A percentile compares a stretch with the other conserved stretches of the same genome.
Conservation (phyloP, 1,284 basidiomycete genomes). For the Exobasidium cylindrosporum region DNA sequence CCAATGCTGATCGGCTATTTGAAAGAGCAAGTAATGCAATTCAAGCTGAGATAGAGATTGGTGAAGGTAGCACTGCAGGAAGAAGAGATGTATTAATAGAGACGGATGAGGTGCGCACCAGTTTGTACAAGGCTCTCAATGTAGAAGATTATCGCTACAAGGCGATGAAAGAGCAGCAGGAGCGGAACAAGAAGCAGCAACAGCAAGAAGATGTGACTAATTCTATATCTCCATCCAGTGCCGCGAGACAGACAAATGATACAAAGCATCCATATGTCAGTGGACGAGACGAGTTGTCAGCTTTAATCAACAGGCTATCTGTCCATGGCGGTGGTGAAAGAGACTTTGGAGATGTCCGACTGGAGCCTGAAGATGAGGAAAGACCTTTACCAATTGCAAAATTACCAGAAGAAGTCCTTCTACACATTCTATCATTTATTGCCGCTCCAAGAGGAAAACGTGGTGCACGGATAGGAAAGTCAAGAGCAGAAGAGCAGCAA, state of each 20-base stretch:
- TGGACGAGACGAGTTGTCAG: slow-evolving; percentile 24
- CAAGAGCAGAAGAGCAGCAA: neutral
- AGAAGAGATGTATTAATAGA: slow-evolving; percentile 1
- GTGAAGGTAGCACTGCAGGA: neutral
- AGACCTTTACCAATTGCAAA: slow-evolving; percentile 23
- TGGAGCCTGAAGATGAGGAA: slow-evolving; percentile 37
- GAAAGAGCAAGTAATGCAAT: slow-evolving; percentile 36
- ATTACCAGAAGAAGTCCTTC: slow-evolving; percentile 46
- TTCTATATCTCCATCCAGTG: slow-evolving; percentile 9
- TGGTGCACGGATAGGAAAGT: slow-evolving; percentile 33
- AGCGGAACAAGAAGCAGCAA: slow-evolving; percentile 4
- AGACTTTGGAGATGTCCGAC: slow-evolving; percentile 24
- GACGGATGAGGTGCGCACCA: slow-evolving; percentile 33
- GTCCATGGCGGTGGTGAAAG: slow-evolving; percentile 27
- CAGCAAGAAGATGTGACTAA: neutral
- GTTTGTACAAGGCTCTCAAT: slow-evolving; percentile 33
- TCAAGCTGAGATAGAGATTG: slow-evolving; percentile 23
- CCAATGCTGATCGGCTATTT: slow-evolving; percentile 37
- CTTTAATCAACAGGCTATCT: slow-evolving; percentile 25
- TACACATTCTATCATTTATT: slow-evolving; percentile 34
- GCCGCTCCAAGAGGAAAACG: slow-evolving; percentile 32
- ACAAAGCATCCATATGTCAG: slow-evolving; percentile 3
- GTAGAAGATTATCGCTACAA: slow-evolving; percentile 34
- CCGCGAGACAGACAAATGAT: neutral
- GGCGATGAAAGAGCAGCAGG: slow-evolving; percentile 26